Evolutionary conservation across 805 yeast species (phyloP), one percentile per base, ranked within the genome.

Genomic region (Yarrowia sp.): DNA sequence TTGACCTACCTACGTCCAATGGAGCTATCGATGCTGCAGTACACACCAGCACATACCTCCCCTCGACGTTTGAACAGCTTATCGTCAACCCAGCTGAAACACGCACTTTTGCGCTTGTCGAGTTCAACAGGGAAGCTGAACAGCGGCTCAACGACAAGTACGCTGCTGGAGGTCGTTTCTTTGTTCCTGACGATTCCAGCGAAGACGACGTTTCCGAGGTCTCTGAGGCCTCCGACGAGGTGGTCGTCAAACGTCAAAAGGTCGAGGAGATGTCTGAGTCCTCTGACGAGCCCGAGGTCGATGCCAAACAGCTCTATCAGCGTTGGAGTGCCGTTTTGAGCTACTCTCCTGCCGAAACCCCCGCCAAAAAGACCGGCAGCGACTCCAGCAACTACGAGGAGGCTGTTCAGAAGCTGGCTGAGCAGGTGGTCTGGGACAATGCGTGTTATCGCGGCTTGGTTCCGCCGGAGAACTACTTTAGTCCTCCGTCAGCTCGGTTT

Each of bases 101-200:
- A 10, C 21, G 27, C 10, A 51, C 61, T 13, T 55, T 55, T 14
- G 35, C 61, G 0, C 16, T 29, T 14, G 38, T 91, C 41, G 79
- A 81, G 41, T 92, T 91, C 74, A 87, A 89, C 68, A 96, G 97
- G 0, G 80, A 86, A 18, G 87, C 90, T 61, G 85, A 84, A 62
- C 81, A 82, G 49, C 84, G 82, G 63, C 85, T 93, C 38, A 98
- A 93, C 70, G 84, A 88, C 62, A 93, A 93, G 69, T 93, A 93
- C 68, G 86, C 86, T 12, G 80, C 81, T 65, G 99, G 99, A 6
- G 99, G 99, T 1, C 88, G 92, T 69, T 93, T 88, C 70, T 91
- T 85, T 70, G 89, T 88, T 13, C 66, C 69, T 13, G 59, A 65
- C n/a, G 63, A 41, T 5, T 63, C 53, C 4, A 61, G 63, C 13